Percentiles rank a stretch among this genome's conserved stretches.
These are phyloP conservation scores for Lumnitzera littorea DNA, from an alignment of 345 rosid genomes.

Conservation along the genomic window DNA sequence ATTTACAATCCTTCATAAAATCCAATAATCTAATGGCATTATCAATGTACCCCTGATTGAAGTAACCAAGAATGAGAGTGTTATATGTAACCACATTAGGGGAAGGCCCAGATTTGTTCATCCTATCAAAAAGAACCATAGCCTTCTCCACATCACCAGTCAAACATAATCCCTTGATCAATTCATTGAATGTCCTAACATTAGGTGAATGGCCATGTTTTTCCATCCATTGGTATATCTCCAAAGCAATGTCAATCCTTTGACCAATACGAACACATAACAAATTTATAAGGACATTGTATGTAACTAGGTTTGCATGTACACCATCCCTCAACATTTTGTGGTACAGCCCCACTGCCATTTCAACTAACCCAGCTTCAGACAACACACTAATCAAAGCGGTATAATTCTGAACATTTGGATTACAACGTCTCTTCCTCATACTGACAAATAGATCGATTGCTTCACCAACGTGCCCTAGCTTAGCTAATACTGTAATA, in stretches of 20 bases:
- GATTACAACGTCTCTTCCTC: slow-evolving; percentile 35
- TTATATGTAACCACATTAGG: slow-evolving; percentile 49
- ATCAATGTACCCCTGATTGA: slow-evolving; percentile 27
- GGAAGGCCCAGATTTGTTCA: slow-evolving; percentile 39
- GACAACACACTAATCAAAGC: slow-evolving; percentile 47
- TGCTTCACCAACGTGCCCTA: slow-evolving; percentile 47
- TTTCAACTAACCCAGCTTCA: slow-evolving; percentile 30
- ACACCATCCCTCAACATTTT: slow-evolving; percentile 46
- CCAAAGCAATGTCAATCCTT: slow-evolving; percentile 30
- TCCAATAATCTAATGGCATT: slow-evolving; percentile 42
- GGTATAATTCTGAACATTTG: slow-evolving; percentile 54
- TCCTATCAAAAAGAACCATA: slow-evolving; percentile 35
- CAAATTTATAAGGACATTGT: slow-evolving; percentile 46
- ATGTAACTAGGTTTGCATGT: slow-evolving; percentile 41
- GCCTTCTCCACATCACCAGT: slow-evolving; percentile 40
- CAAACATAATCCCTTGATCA: slow-evolving; percentile 32
- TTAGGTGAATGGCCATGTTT: slow-evolving; percentile 22
- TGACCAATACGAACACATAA: slow-evolving; percentile 24
- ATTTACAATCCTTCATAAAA: slow-evolving; percentile 36
- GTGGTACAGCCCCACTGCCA: slow-evolving; percentile 54
- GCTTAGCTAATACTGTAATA: slow-evolving; percentile 37
- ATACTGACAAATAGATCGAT: slow-evolving; percentile 32
- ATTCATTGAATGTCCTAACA: slow-evolving; percentile 37
- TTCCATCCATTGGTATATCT: slow-evolving; percentile 45
- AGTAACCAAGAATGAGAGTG: slow-evolving; percentile 36